Percentiles rank a stretch among this genome's conserved stretches.
phyloP scores from a whole-genome alignment of 148 eudicot species.

The Vaccinium myrtillus region DNA sequence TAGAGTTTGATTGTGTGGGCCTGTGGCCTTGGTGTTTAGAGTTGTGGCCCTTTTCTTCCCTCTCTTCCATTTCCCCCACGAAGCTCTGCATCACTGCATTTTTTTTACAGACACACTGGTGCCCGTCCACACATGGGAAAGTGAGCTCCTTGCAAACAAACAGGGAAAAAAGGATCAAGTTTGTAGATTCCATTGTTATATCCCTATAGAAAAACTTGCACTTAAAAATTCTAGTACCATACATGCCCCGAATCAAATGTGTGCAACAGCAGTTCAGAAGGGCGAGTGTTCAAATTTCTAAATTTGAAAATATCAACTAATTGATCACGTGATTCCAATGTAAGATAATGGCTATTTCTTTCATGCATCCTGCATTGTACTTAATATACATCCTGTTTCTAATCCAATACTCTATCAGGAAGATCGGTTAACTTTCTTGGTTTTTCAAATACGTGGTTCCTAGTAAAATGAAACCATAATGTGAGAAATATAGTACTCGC shows the following conservation, averaged over 20 bases:
- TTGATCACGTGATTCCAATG: neutral
- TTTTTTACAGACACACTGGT: too few species aligned
- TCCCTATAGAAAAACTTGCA: too few species aligned
- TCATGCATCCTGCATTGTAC: neutral
- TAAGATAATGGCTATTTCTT: neutral
- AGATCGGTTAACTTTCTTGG: neutral
- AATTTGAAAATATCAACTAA: neutral
- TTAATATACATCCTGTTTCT: neutral
- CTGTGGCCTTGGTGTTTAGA: too few species aligned
- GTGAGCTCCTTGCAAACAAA: too few species aligned
- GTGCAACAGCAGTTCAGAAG: neutral
- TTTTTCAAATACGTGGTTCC: neutral
- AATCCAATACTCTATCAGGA: neutral
- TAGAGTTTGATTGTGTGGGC: too few species aligned
- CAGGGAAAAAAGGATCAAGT: too few species aligned
- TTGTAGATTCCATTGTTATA: too few species aligned
- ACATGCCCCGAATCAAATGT: neutral
- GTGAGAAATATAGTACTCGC: neutral
- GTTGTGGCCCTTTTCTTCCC: too few species aligned
- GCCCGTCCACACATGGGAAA: too few species aligned
- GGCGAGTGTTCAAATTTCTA: neutral
- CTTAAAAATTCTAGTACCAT: neutral
- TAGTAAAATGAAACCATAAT: neutral
- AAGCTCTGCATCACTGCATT: too few species aligned
- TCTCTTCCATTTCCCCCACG: too few species aligned